Evolutionary conservation across 306 rosid genomes (phyloP).

Genomic region (Prunus davidiana): DNA sequence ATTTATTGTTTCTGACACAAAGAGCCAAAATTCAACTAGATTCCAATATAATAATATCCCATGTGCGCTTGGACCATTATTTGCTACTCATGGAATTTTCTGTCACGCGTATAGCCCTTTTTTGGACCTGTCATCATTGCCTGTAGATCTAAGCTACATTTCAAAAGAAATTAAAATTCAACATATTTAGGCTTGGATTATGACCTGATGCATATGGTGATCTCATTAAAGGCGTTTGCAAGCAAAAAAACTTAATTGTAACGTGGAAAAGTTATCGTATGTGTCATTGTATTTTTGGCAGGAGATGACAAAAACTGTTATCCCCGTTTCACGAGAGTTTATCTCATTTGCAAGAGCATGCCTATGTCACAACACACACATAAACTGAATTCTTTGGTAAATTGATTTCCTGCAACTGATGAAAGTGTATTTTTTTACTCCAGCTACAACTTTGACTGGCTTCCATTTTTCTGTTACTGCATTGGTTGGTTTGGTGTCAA

Average conservation of each 20-base stretch:
- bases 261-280: too few species aligned
- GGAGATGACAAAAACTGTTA: too few species aligned
- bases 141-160: conserved; percentile 4
- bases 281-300: too few species aligned
- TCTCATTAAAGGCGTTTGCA: background rate
- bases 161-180: background rate
- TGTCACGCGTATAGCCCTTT: background rate
- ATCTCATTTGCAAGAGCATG: too few species aligned
- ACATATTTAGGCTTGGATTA: background rate
- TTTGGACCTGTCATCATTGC: conserved; percentile 8
- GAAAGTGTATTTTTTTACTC: background rate
- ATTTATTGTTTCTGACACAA: conserved; percentile 2
- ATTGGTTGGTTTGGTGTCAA: conserved; percentile 43
- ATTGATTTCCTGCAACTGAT: background rate
- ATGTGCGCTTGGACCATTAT: conserved; percentile 3
- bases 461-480: conserved; percentile 46
- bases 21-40: background rate
- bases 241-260: too few species aligned
- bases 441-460: conserved; percentile 56
- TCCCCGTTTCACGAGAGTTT: too few species aligned
- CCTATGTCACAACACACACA: too few species aligned
- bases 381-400: background rate
- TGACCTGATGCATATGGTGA: background rate
- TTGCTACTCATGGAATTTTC: conserved; percentile 2
- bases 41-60: background rate